A percentile compares a stretch with the other conserved stretches of the same genome.
Conservation (phyloP, 1,284 basidiomycete genomes). For the Apiotrichum siamense region DNA sequence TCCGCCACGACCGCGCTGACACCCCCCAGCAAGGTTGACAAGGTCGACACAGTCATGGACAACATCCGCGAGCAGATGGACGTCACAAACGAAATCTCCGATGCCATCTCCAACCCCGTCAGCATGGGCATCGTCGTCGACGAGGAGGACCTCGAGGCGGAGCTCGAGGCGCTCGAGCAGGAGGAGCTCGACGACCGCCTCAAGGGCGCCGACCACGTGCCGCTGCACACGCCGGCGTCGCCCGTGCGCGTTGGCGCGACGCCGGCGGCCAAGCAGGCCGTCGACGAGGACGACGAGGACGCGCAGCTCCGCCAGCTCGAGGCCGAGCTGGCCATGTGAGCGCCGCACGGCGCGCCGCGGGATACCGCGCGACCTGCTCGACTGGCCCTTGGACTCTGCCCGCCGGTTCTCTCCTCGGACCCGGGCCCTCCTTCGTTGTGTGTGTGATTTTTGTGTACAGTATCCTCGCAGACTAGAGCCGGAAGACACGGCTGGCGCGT, state of each 20-base stretch:
- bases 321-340: conserved; percentile 78
- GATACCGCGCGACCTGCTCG: too few relatives aligned
- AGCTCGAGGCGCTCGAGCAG: conserved; percentile 87
- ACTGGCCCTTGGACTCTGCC: too few relatives aligned
- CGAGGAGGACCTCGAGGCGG: conserved; percentile 77
- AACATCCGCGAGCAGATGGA: conserved; percentile 88
- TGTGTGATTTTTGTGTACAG: too few relatives aligned
- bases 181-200: conserved; percentile 83
- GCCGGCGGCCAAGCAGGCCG: conserved; percentile 4
- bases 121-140: conserved; percentile 63
- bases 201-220: conserved; percentile 82
- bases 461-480: too few relatives aligned
- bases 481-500: too few relatives aligned
- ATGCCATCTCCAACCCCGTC: conserved; percentile 80
- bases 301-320: conserved; percentile 86
- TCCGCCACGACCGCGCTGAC: background rate
- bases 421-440: too few relatives aligned
- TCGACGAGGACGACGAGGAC: conserved; percentile 85
- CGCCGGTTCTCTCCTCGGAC: too few relatives aligned
- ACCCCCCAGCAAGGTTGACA: conserved; percentile 60
- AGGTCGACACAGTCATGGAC: conserved; percentile 89
- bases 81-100: conserved; percentile 89
- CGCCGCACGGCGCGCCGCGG: too few relatives aligned
- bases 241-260: conserved; percentile 52
- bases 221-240: conserved; percentile 73